phyloP scores from a whole-genome alignment of 176 grass and related monocot species.

The Cocos nucifera region DNA sequence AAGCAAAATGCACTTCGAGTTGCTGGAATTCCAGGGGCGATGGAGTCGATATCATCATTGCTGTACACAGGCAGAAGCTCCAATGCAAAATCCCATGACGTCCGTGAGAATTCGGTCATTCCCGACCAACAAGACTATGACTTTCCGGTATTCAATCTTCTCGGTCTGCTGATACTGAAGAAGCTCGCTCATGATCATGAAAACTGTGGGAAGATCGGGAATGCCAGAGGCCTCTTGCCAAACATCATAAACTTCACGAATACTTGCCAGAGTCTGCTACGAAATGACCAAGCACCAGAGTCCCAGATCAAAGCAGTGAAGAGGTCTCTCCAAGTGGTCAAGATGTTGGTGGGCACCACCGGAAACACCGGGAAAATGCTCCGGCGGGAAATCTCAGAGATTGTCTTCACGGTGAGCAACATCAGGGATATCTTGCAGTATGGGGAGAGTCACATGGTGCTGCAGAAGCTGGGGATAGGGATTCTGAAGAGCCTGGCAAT shows the following conservation, averaged over 20 bases:
- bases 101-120: neutral
- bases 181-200: conserved; percentile 17
- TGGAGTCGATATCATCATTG: conserved; percentile 19
- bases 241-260: conserved; percentile 18
- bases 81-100: neutral
- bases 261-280: neutral
- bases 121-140: neutral
- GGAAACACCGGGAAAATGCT: conserved; percentile 19
- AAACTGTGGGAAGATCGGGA: conserved; percentile 17
- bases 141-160: neutral
- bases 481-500: conserved; percentile 19
- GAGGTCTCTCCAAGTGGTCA: conserved; percentile 17
- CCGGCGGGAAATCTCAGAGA: conserved; percentile 15
- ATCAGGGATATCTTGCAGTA: conserved; percentile 18
- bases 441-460: conserved; percentile 8
- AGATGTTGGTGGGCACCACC: conserved; percentile 11
- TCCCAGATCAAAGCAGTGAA: conserved; percentile 6
- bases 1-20: conserved; percentile 10
- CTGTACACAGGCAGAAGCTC: neutral
- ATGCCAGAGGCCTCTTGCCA: conserved; percentile 1
- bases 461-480: conserved; percentile 22
- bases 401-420: conserved; percentile 22
- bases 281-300: neutral
- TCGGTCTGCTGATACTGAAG: conserved; percentile 10
- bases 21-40: conserved; percentile 17